Base-by-base conservation (phyloP, 768 basidiomycete species). In the Boletus coccyginus region DNA sequence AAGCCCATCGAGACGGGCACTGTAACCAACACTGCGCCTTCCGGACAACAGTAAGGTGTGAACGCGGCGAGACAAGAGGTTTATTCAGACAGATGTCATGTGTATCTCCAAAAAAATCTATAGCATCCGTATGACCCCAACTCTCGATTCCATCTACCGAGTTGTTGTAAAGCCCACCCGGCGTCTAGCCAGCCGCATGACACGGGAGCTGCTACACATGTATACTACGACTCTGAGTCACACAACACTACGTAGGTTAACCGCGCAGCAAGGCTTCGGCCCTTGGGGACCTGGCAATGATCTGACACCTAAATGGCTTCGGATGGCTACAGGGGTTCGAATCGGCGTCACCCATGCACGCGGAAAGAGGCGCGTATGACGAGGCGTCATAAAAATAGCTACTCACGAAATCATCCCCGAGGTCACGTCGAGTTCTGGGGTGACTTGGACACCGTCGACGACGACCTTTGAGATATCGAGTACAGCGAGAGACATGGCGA, bases 1-100 rank as follows among this genome's bases (percentile, higher is more conserved):
- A 92, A 93, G 82, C 94, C 94, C 8, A 74, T 82, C 36, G 86
- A 87, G 53, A 78, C 74, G 1, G 62, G 70, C 5, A 63, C 21
- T 21, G 21, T 21, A 21, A 21, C 82, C 0, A 73, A 73, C 57
- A 63, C 68, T 35, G 64, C 61, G 29, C 69, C 76, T 39, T 52
- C 65, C 9, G 70, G 60, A 32, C 62, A 66, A 32, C 55, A 59
- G 50, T 58, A 33, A 43, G 42, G 40, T 17, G 36, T 29, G 19
- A 31, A 45, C 17, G 24, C 17, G 19, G n/a, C 76, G 16, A 80
- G 66, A 21, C 75, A 70, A 41, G 77, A 63, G n/a, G 21, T 33
- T 11, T 7, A 9, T 42, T 32, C 19, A 49, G 46, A 48, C 24
- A 54, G 31, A 12, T n/a, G 14, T 45, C 21, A 16, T 41, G 7